Evolutionary conservation across 352 stramenopile species (phyloP).

Genomic region (Globisporangium cylindrosporum): DNA sequence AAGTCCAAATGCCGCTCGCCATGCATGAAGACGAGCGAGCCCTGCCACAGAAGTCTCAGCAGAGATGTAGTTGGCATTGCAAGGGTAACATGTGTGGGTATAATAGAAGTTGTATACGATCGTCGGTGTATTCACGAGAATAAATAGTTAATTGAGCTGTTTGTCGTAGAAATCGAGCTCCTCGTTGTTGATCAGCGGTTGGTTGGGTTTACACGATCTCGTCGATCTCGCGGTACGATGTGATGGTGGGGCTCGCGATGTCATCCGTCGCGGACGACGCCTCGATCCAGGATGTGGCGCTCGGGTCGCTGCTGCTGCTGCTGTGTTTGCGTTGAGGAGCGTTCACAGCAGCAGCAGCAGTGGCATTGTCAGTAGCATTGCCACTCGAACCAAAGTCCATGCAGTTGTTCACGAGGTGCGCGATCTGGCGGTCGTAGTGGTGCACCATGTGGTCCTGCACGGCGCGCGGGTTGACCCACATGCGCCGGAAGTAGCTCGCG

Average conservation of each 20-base stretch:
- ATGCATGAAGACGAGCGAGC: too few species aligned
- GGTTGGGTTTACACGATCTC: slow-evolving; percentile 15
- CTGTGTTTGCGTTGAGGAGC: slow-evolving; percentile 3
- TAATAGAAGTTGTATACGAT: neutral
- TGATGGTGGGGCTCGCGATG: too few species aligned
- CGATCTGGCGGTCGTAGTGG: slow-evolving; percentile 77
- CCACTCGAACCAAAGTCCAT: slow-evolving; percentile 32
- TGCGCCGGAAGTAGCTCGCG: slow-evolving; percentile 64
- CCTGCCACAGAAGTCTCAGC: too few species aligned
- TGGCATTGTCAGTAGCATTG: neutral
- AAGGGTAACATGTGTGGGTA: too few species aligned
- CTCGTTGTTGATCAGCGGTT: neutral
- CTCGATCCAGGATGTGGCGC: slow-evolving; percentile 29
- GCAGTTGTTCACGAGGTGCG: slow-evolving; percentile 50
- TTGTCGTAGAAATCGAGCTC: neutral
- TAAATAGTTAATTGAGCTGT: neutral
- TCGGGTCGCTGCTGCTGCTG: slow-evolving; percentile 22
- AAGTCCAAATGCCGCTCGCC: too few species aligned
- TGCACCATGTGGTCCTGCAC: slow-evolving; percentile 79
- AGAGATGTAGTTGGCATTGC: too few species aligned
- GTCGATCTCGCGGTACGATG: slow-evolving; percentile 1
- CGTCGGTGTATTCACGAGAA: neutral
- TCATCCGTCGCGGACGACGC: neutral
- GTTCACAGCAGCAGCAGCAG: neutral
- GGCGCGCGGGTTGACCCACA: slow-evolving; percentile 57